Evolutionary conservation across 106 monocot species (phyloP).

Genomic region (Dioscorea zingiberensis): DNA sequence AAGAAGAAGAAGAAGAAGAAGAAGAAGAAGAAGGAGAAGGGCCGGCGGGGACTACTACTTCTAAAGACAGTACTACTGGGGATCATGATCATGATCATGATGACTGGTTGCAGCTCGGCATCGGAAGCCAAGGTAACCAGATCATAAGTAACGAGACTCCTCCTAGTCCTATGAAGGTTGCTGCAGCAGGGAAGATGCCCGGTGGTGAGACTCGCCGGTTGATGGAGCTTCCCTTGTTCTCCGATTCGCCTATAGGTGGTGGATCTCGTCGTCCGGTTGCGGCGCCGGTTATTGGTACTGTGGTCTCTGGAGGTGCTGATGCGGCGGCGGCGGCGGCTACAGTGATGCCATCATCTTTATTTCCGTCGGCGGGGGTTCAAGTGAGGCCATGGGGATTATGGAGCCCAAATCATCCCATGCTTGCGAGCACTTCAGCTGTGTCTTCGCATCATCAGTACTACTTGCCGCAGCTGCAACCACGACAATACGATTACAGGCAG

Average conservation of each 20-base stretch:
- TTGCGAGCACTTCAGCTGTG: no score
- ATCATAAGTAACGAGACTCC: neutral
- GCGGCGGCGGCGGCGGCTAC: no score
- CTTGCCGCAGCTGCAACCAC: no score
- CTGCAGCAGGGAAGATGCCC: neutral
- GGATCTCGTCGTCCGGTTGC: no score
- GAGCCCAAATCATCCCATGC: no score
- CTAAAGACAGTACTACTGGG: no score
- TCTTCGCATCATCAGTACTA: no score
- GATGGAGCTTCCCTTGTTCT: slow-evolving; percentile 35
- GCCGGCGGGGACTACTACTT: slow-evolving; percentile 5
- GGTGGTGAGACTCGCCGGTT: neutral
- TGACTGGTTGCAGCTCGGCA: slow-evolving; percentile 42
- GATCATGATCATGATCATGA: neutral
- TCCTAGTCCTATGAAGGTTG: no score
- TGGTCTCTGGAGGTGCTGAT: no score
- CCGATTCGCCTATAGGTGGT: neutral
- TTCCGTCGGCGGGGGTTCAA: neutral
- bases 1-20: no score
- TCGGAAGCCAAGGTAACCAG: slow-evolving; percentile 8
- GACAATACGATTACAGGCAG: neutral
- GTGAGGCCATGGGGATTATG: neutral
- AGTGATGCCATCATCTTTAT: neutral
- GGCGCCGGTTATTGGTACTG: no score
- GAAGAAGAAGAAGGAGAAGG: neutral